Evolutionary conservation across 2,329 filamentous ascomycete genomes (phyloP), one percentile per base, ranked within the genome.

Genomic region (Aspergillus clavatus): DNA sequence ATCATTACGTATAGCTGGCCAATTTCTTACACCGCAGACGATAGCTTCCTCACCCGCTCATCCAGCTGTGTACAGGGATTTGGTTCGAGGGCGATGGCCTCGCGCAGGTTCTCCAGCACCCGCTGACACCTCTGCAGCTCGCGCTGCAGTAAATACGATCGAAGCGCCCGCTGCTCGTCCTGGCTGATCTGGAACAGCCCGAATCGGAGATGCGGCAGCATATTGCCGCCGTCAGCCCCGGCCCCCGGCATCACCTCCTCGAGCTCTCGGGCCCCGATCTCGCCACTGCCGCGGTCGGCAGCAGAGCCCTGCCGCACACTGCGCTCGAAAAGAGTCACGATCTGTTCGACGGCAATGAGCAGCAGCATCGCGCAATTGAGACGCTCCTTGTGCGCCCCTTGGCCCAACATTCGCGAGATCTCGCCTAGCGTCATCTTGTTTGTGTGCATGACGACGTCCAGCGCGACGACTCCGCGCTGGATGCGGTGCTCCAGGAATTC

Each of bases 101-200:
- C 26, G 26, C 26, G 26, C 26, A 27, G 26, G 12, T 27, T 27
- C 26, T 27, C 26, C 26, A 27, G 26, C 7, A 27, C 26, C 26
- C 26, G 26, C 26, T 26, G 24, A 26, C 37, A 39, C 24, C 37
- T 21, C 21, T 39, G 37, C 11, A 39, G 37, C 21, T 39, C 37
- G 21, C 37, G 19, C 24, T 39, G 37, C 22, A 39, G 21, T 14
- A 39, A 23, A 39, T 39, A 39, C 22, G 37, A 39, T n/a, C 37
- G 37, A 12, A 39, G 37, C n/a, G 37, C 37, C 37, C 21, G 37
- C 37, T 39, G 37, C 37, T 39, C 37, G 37, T 39, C 37, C 24
- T 39, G 37, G 37, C 24, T 39, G 19, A 39, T 39, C 22, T 39
- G 37, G 37, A 39, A 39, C 3, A 39, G 21, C 24, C 37, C 37